Evolutionary conservation across 495 filamentous ascomycete species (phyloP).

Genomic region (Lindgomyces ingoldianus): DNA sequence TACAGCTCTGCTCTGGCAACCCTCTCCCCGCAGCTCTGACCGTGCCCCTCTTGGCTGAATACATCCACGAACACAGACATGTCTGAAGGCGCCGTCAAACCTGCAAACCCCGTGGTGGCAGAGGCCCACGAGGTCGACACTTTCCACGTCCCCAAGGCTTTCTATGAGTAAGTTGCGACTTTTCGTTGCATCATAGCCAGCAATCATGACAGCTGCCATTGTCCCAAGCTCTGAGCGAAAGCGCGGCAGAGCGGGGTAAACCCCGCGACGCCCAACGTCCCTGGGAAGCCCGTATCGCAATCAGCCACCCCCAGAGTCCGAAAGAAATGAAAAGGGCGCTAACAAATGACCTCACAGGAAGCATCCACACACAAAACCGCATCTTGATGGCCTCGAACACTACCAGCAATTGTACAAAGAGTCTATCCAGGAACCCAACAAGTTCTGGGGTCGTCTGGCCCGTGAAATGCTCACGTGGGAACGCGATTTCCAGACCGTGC

Average conservation of each 20-base stretch:
- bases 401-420: conserved; percentile 94
- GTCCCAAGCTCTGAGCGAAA: neutral
- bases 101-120: conserved; percentile 68
- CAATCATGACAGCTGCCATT: neutral
- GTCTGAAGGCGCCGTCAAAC: conserved; percentile 61
- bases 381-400: conserved; percentile 72
- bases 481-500: conserved; percentile 88
- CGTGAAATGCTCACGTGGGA: conserved; percentile 90
- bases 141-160: conserved; percentile 65
- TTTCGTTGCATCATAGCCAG: conserved; percentile 12
- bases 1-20: neutral
- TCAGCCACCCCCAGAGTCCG: neutral
- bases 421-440: conserved; percentile 85
- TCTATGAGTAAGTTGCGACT: conserved; percentile 57
- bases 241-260: conserved; percentile 29
- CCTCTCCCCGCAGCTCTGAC: too few species aligned
- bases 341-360: conserved; percentile 51
- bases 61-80: conserved; percentile 51
- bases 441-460: conserved; percentile 86
- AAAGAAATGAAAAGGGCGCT: neutral
- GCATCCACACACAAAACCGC: conserved; percentile 64
- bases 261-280: conserved; percentile 20
- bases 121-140: conserved; percentile 88
- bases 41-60: neutral
- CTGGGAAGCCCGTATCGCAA: neutral